Base-by-base conservation (phyloP, 2,329 filamentous ascomycete species). In the Ophiostoma perfectum region DNA sequence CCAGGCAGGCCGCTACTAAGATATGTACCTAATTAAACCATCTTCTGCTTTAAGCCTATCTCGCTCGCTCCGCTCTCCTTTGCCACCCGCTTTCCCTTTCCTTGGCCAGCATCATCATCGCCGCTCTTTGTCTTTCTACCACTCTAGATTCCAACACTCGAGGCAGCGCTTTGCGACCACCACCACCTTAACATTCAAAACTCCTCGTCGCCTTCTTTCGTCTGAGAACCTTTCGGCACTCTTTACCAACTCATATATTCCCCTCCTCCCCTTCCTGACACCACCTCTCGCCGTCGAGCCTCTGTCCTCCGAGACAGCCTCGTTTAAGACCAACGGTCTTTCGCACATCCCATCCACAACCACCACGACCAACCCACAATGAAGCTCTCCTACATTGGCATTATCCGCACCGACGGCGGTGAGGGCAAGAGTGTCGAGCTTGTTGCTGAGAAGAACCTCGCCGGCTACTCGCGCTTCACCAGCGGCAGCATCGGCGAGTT, bases 401-500 rank as follows among this genome's bases (percentile, higher is more conserved):
- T 60, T 11, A 60, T 60, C 27, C 49, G 27, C 27, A 36, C 27
- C 55, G 18, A 60, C 80, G 88, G 91, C 5, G 66, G 42, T 52
- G 67, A 66, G 65, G 62, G 64, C 62, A 66, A 70, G 64, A 64
- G 70, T 14, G 66, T 52, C 36, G 70, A 71, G 70, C 70, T 71
- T 1, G 70, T 67, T 77, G 82, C 85, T 74, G 92, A 92, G 79
- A 90, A 88, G 78, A 90, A 96, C 74, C 84, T 97, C 73, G 88
- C 83, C 78, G 86, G 84, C 73, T 95, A 91, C 81, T 92, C 88
- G 70, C 87, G 89, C 78, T 96, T 96, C 81, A 94, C 90, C 72
- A 84, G 88, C 73, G 81, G 84, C 70, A 75, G 71, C 67, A 71
- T 73, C 42, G 70, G 73, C 70, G 74, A 76, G 71, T 74, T 75